Base-by-base conservation (phyloP, 2,329 filamentous ascomycete species). In the Fusarium chlamydosporum region DNA sequence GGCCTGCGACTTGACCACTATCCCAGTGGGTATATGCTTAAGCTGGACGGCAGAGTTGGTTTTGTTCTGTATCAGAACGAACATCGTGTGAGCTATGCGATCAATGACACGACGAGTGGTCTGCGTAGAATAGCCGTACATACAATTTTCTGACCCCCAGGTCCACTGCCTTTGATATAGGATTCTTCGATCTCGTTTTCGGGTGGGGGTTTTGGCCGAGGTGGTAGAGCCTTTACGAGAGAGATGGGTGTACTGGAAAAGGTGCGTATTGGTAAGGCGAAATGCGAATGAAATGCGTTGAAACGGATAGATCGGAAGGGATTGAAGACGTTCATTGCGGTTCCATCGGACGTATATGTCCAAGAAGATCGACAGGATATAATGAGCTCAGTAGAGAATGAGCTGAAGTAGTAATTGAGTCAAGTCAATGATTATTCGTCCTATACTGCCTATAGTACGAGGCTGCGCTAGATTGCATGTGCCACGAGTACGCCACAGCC, bases 61-160 rank as follows among this genome's bases (percentile, higher is more conserved):
- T 88, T 99, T 99, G 82, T 99, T 99, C 91, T 90, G 65, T 48
- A 8, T 41, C 29, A 37, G 27, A 26, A n/a, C 15, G 20, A 43
- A 37, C 8, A 16, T 16, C 31, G 48, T 61, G 46, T 70, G 38
- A 62, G 63, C 53, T 15, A 33, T 26, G 8, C 23, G 29, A 7
- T 15, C 10, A 6, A 23, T 3, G n/a, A 35, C 13, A n/a, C 11
- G 27, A n/a, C 6, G 34, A 7, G 34, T 12, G 23, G 13, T 29
- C 13, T 20, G 10, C 10, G 33, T 16, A 20, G 13, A 16, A 48
- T 2, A 43, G 40, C 10, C 58, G 55, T 29, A 35, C 9, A 27
- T 80, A 93, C 91, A 82, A 98, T 98, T 79, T 97, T 97, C 78
- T 99, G 96, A 0, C 96, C 96, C 26, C 96, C 96, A 0, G 96